These are phyloP conservation scores for Simmondsia chinensis DNA, from an alignment of 148 eudicot species.

Conservation along the genomic window DNA sequence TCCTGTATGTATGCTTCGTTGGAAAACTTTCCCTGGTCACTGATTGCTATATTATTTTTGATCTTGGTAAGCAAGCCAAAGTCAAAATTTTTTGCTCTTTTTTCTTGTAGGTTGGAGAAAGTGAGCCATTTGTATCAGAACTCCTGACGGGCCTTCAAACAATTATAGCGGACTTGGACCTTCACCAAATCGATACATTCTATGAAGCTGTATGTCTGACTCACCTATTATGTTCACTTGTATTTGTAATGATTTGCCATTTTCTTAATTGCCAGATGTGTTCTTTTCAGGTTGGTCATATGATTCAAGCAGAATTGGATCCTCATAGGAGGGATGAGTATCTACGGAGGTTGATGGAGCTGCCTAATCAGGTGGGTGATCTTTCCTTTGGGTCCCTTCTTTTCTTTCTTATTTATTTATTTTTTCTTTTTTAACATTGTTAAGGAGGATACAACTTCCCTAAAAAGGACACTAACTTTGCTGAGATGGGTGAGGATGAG, in stretches of 20 bases:
- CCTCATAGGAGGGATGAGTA: slow-evolving; percentile 84
- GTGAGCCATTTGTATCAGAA: slow-evolving; percentile 95
- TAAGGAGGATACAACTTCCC: no score
- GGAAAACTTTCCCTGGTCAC: no score
- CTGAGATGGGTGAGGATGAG: no score
- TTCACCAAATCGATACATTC: slow-evolving; percentile 90
- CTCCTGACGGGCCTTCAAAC: slow-evolving; percentile 83
- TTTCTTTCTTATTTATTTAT: no score
- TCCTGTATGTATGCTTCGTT: no score
- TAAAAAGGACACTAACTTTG: no score
- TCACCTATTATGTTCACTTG: not conserved
- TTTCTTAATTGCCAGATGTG: not conserved
- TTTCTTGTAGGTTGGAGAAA: slow-evolving; percentile 78
- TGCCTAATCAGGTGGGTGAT: slow-evolving; percentile 75
- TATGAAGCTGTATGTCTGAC: slow-evolving; percentile 81
- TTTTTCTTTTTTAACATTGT: no score
- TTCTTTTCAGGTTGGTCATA: slow-evolving; percentile 67
- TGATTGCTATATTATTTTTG: no score
- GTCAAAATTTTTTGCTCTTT: not conserved
- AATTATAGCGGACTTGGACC: slow-evolving; percentile 79
- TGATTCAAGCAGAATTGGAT: slow-evolving; percentile 96
- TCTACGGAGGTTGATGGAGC: slow-evolving; percentile 84
- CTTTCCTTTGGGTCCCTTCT: not conserved
- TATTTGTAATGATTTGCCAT: no score
- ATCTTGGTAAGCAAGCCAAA: not conserved